Evolutionary conservation across 805 yeast genomes (phyloP), one percentile per base, ranked within the genome.

Genomic region (Cyberlindnera euphorbiiphila): DNA sequence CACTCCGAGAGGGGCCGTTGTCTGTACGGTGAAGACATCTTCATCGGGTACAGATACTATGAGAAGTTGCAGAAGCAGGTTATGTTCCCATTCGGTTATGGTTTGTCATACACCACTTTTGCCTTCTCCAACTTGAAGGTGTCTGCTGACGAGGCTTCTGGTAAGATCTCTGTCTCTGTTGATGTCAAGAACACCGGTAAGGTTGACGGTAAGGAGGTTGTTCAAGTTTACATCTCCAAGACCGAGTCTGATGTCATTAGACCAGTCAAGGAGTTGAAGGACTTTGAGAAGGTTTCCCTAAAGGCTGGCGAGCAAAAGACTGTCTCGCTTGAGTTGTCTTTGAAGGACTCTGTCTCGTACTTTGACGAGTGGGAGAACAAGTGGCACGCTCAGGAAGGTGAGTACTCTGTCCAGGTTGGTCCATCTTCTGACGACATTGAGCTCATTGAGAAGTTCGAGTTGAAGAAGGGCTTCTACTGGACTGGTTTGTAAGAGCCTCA

Each of bases 11-110:
- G 66, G 49, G 82, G 83, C 29, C 59, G 69, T 35, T 74, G 69
- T 20, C 51, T 71, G 39, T 80, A 79, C 47, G 83, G 85, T 41
- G 86, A 80, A 53, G 83, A 77, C 50, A 72, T 79, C 32, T 78
- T 66, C 52, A 73, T 78, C 36, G 85, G 85, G 12, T 78, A 79
- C 62, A 63, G 76, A 42, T 75, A 60, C 60, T 80, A 74, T 57
- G 84, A 79, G 49, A 72, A 71, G 55, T 53, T 62, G 25, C 65
- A 69, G 42, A 60, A 56, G 28, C 64, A 64, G 14, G 76, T 73
- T 5, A 62, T 70, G 33, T 78, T 70, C 63, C 78, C 83, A 29
- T 80, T 79, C 55, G 85, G 85, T 5, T 66, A 57, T 47, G 85
- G 85, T 30, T 65, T 78, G 43, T 77, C 85, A 1, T 79, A 77